Conservation (phyloP, 192 early-diverging fungal species). For the Phycomyces blakesleeanus region DNA sequence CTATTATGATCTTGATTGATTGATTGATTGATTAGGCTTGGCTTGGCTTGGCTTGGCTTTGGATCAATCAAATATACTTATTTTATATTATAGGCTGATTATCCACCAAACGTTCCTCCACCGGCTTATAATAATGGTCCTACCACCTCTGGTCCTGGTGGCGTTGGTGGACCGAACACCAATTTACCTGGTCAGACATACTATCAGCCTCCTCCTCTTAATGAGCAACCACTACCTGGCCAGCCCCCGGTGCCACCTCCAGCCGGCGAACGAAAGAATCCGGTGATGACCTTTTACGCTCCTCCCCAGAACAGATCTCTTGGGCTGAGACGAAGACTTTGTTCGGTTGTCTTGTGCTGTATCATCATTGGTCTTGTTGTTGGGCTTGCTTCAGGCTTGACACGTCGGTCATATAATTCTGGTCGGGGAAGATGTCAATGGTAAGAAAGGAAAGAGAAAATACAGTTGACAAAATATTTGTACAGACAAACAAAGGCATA, state of each 20-base stretch:
- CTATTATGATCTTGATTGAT: too few species aligned
- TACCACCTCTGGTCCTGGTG: too few species aligned
- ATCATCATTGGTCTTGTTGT: conserved; percentile 14
- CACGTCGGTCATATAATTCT: background rate
- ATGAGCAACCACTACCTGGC: conserved; percentile 5
- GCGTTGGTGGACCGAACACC: too few species aligned
- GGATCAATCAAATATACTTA: too few species aligned
- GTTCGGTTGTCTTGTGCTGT: conserved; percentile 6
- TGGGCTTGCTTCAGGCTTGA: conserved; percentile 20
- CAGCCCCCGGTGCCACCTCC: background rate
- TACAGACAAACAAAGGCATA: too few species aligned
- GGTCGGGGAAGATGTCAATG: background rate
- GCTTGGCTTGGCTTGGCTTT: too few species aligned
- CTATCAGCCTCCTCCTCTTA: conserved; percentile 19
- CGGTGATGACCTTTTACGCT: conserved; percentile 8
- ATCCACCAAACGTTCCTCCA: too few species aligned
- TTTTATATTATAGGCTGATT: too few species aligned
- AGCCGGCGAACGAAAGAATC: background rate
- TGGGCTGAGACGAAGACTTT: conserved; percentile 13
- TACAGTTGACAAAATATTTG: too few species aligned
- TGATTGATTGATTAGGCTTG: too few species aligned
- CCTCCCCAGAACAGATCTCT: conserved; percentile 18
- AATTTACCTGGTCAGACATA: conserved; percentile 9
- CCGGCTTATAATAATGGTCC: too few species aligned
- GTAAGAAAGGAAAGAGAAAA: background rate